A percentile compares a stretch with the other conserved stretches of the same genome.
Evolutionary conservation across 768 basidiomycete genomes (phyloP).

Genomic region (Pulveroboletus sp.): DNA sequence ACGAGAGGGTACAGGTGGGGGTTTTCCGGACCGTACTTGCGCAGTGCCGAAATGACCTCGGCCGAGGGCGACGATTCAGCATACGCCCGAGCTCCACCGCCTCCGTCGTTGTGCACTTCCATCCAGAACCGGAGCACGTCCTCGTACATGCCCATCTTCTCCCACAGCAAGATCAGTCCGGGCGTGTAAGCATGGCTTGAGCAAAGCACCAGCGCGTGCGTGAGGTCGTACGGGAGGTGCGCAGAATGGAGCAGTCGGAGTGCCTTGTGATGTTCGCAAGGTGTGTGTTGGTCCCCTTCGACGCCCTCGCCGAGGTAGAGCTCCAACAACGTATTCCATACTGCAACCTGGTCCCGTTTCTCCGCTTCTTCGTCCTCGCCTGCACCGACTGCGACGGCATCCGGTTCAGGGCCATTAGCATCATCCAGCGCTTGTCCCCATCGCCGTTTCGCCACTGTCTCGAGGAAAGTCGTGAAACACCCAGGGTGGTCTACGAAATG

Average conservation of each 20-base stretch:
- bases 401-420: constrained; percentile 7
- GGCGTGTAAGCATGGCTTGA: constrained; percentile 77
- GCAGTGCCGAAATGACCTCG: constrained; percentile 67
- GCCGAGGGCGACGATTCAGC: constrained; percentile 30
- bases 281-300: constrained; percentile 20
- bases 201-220: constrained; percentile 93
- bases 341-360: constrained; percentile 67
- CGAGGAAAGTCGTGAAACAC: constrained; percentile 83
- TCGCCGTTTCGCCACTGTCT: constrained; percentile 72
- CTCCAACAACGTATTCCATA: constrained; percentile 96
- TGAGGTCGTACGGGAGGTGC: constrained; percentile 74
- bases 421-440: constrained; percentile 74
- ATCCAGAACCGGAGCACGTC: constrained; percentile 94
- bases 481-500: constrained; percentile 89
- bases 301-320: constrained; percentile 64
- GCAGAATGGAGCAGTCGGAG: constrained; percentile 61
- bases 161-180: constrained; percentile 89
- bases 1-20: constrained; percentile 84
- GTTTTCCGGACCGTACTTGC: constrained; percentile 65
- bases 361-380: constrained; percentile 48
- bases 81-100: too few relatives aligned
- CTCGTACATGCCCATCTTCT: constrained; percentile 92
- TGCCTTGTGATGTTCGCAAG: constrained; percentile 51
- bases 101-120: constrained; percentile 47
- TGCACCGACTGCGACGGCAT: constrained; percentile 10